phyloP scores from a whole-genome alignment of 2,329 filamentous ascomycete species.

The Lomentospora prolificans region DNA sequence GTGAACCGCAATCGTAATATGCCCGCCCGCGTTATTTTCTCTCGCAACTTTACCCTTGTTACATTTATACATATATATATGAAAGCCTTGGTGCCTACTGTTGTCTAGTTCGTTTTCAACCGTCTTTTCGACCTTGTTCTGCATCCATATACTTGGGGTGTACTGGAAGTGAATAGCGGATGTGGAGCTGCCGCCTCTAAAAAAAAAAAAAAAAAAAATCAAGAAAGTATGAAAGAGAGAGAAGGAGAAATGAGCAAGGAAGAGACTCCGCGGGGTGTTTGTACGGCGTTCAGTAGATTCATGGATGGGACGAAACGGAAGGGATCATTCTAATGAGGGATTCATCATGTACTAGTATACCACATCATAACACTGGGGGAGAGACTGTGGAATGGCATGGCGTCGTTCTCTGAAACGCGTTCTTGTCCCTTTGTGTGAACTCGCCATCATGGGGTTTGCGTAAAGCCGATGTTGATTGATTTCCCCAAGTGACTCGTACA shows the following conservation, averaged over 20 bases:
- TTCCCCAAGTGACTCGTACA: too few species aligned
- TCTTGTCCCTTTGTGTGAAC: too few species aligned
- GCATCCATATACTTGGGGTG: too few species aligned
- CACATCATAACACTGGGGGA: not conserved
- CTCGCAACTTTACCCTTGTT: not conserved
- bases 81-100: not conserved
- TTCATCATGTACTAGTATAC: constrained; percentile 2
- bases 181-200: not conserved
- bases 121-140: too few species aligned
- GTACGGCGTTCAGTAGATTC: not conserved
- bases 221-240: too few species aligned
- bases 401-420: not conserved
- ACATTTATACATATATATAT: not conserved
- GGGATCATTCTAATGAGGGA: not conserved
- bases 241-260: not conserved
- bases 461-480: too few species aligned
- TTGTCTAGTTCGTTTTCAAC: not conserved
- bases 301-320: not conserved
- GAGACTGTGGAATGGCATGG: not conserved
- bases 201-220: not conserved
- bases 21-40: not conserved
- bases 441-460: too few species aligned
- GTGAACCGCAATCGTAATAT: not conserved
- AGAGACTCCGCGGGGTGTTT: not conserved
- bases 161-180: too few species aligned